Evolutionary conservation across 495 filamentous ascomycete species (phyloP).

Genomic region (Terfezia boudieri): DNA sequence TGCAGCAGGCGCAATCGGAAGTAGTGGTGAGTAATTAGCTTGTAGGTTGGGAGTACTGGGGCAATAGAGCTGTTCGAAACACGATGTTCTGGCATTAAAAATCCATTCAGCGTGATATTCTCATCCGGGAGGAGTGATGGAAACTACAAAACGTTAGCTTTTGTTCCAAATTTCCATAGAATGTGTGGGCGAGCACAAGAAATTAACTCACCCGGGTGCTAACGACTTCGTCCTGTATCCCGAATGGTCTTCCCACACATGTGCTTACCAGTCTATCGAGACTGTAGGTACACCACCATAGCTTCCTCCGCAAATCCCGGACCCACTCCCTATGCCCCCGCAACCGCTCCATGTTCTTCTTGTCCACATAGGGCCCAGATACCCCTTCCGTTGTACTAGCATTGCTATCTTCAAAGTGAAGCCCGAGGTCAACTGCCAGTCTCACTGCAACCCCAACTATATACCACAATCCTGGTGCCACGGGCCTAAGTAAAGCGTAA

Average conservation of each 20-base stretch:
- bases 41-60: constrained; percentile 48
- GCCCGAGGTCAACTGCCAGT: constrained; percentile 69
- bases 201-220: constrained; percentile 31
- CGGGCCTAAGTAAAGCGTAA: constrained; percentile 73
- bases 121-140: constrained; percentile 68
- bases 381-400: constrained; percentile 29
- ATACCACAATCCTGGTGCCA: constrained; percentile 89
- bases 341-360: constrained; percentile 31
- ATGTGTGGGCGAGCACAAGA: neutral
- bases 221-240: constrained; percentile 79
- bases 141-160: constrained; percentile 31
- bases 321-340: constrained; percentile 64
- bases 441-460: constrained; percentile 85
- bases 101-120: constrained; percentile 47
- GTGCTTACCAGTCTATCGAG: constrained; percentile 80
- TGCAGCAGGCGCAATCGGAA: constrained; percentile 78
- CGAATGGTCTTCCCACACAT: constrained; percentile 81
- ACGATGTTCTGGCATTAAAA: constrained; percentile 26
- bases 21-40: constrained; percentile 74
- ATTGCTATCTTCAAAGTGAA: constrained; percentile 79
- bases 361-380: constrained; percentile 4
- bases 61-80: constrained; percentile 1
- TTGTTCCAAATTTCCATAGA: constrained; percentile 11
- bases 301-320: constrained; percentile 60
- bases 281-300: constrained; percentile 96